Evolutionary conservation across 2,329 filamentous ascomycete genomes (phyloP).

Genomic region (Parafenestella ontariensis): DNA sequence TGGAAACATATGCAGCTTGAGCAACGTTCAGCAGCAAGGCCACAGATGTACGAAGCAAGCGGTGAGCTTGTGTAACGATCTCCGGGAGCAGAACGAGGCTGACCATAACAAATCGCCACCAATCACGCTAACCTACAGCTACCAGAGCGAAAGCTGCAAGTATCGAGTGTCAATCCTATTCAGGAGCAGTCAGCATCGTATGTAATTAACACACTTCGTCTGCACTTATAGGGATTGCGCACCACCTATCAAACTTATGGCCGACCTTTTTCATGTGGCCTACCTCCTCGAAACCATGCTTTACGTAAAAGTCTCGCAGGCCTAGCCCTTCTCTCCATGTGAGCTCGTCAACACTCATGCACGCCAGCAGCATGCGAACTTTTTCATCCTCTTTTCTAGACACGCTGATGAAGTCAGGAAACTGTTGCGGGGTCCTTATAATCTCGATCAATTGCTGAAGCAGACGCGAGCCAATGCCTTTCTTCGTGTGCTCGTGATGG

Average conservation of each 20-base stretch:
- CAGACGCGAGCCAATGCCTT: constrained; percentile 44
- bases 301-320: constrained; percentile 48
- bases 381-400: constrained; percentile 21
- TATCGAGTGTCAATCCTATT: constrained; percentile 31
- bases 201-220: neutral
- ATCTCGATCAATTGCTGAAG: constrained; percentile 37
- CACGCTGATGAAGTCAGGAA: constrained; percentile 14
- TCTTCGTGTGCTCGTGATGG: constrained; percentile 41
- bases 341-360: constrained; percentile 42
- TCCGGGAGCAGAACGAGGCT: constrained; percentile 1
- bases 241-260: constrained; percentile 49
- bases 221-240: constrained; percentile 14
- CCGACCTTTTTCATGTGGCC: constrained; percentile 50
- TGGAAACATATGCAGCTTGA: constrained; percentile 21
- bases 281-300: constrained; percentile 49
- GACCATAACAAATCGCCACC: neutral
- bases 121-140: neutral
- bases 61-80: constrained; percentile 33
- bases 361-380: constrained; percentile 21
- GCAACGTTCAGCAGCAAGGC: constrained; percentile 20
- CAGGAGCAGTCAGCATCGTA: constrained; percentile 3
- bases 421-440: constrained; percentile 27
- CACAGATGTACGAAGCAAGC: constrained; percentile 24
- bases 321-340: constrained; percentile 40
- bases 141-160: constrained; percentile 28